Base-by-base conservation (phyloP, 2,329 filamentous ascomycete species). In the Ramularia endophylla region DNA sequence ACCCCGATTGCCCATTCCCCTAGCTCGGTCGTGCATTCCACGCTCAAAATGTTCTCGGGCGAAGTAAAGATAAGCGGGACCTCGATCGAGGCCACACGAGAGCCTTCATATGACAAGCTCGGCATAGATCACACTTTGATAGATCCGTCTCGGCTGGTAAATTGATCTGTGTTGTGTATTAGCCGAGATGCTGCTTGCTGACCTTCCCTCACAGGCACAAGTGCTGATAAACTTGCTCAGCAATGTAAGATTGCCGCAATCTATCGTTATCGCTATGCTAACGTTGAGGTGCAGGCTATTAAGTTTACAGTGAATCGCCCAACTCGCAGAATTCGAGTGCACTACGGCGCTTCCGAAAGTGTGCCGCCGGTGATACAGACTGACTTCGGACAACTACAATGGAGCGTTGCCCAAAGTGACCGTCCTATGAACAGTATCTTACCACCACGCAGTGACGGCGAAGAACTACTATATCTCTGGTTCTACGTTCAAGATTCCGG, bases 101-200 rank as follows among this genome's bases (percentile, higher is more conserved):
- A 45, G 11, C 27, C 28, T 15, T 48, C 45, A 5, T 30, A 41
- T 28, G 29, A 41, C 15, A 19, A 41, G 11, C 22, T 41, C 19
- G n/a, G 28, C 5, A 25, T 36, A 6, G 38, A 32, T 13, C 52
- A 60, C 29, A 41, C 64, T 2, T 55, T 57, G 12, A 37, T 65
- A 2, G 63, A 65, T 32, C 27, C 36, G 3, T 46, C 43, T 9
- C 43, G 46, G 4, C 27, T 48, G 31, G 22, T 25, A 11, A 25
- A 2, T 55, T 64, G 15, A 90, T 89, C 58, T 8, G 16, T 19
- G n/a, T 28, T 16, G n/a, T 5, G n/a, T 6, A 8, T 6, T 8
- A n/a, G 29, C 29, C 6, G n/a, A 52, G 47, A 34, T 15, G 5
- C n/a, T 32, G 29, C 6, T 32, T 18, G n/a, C n/a, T 68, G 4